Percentiles rank a stretch among this genome's conserved stretches.
Conservation (phyloP, 805 yeast species). For the Clavispora carvajalis region DNA sequence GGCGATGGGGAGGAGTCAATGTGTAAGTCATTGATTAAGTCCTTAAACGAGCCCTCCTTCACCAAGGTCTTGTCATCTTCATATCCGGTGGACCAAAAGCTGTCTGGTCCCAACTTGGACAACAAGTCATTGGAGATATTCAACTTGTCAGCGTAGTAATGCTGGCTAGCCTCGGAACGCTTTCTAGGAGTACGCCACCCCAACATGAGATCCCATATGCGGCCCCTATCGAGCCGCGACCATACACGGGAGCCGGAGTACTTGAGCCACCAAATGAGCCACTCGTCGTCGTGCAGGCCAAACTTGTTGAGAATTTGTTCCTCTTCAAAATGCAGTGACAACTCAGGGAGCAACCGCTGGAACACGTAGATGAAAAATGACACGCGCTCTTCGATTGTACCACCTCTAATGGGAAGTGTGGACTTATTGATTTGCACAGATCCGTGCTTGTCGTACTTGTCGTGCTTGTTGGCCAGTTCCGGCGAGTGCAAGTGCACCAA, state of each 20-base stretch:
- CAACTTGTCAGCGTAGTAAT: slow-evolving; percentile 30
- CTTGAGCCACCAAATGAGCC: slow-evolving; percentile 95
- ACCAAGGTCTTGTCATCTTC: slow-evolving; percentile 8
- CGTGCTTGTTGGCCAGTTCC: slow-evolving; percentile 33
- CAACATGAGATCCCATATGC: slow-evolving; percentile 82
- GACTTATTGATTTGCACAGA: slow-evolving; percentile 26
- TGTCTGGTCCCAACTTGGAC: slow-evolving; percentile 50
- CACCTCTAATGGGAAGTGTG: slow-evolving; percentile 51
- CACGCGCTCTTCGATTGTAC: slow-evolving; percentile 60
- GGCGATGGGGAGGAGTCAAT: slow-evolving; percentile 6
- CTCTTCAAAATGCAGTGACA: slow-evolving; percentile 69
- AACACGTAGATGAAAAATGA: slow-evolving; percentile 63
- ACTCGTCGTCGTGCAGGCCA: slow-evolving; percentile 64
- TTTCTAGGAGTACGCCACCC: slow-evolving; percentile 57
- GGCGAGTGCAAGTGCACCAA: slow-evolving; percentile 74
- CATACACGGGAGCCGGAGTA: slow-evolving; percentile 85
- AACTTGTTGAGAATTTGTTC: slow-evolving; percentile 66
- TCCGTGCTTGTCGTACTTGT: slow-evolving; percentile 5
- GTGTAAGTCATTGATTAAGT: slow-evolving; percentile 26
- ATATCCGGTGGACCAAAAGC: slow-evolving; percentile 47
- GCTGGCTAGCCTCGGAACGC: slow-evolving; percentile 22
- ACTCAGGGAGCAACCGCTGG: slow-evolving; percentile 64
- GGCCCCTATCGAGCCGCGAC: slow-evolving; percentile 74
- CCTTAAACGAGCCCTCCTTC: slow-evolving; percentile 23
- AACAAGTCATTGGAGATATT: slow-evolving; percentile 22